Conservation (phyloP, 768 basidiomycete genomes). For the Grammothele lineata region DNA sequence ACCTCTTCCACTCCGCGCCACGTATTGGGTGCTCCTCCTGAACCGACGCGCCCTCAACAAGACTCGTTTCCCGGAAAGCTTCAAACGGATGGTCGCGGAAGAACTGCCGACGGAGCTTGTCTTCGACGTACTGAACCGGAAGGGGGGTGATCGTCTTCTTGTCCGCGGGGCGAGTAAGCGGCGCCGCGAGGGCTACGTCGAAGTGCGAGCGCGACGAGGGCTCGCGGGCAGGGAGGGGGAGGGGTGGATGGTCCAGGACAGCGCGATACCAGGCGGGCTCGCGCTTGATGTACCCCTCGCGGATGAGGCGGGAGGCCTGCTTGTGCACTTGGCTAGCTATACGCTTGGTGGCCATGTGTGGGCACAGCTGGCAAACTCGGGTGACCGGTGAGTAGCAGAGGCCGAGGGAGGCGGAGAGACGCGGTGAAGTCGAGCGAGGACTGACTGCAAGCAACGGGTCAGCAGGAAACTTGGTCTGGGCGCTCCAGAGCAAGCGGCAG, state of each 20-base stretch:
- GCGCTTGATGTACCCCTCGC: slow-evolving; percentile 52
- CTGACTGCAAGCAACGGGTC: no score
- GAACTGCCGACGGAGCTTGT: slow-evolving; percentile 84
- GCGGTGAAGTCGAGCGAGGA: neutral
- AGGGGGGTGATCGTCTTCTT: slow-evolving; percentile 35
- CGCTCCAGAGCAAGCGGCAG: no score
- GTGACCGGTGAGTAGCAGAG: neutral
- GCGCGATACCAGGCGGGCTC: slow-evolving; percentile 84
- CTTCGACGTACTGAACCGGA: slow-evolving; percentile 76
- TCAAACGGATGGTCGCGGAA: slow-evolving; percentile 97
- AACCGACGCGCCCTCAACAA: slow-evolving; percentile 68
- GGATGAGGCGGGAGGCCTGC: slow-evolving; percentile 77
- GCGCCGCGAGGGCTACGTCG: slow-evolving; percentile 35
- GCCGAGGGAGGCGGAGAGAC: neutral
- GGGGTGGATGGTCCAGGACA: slow-evolving; percentile 84
- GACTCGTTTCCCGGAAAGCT: slow-evolving; percentile 72
- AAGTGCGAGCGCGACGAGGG: slow-evolving; percentile 54
- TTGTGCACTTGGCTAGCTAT: slow-evolving; percentile 88
- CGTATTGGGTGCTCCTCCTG: slow-evolving; percentile 50
- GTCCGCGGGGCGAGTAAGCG: slow-evolving; percentile 4
- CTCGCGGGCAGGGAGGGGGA: slow-evolving; percentile 75
- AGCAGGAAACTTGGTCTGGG: no score
- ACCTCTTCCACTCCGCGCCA: slow-evolving; percentile 68
- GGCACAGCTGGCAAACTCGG: neutral
- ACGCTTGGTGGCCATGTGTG: slow-evolving; percentile 42